Evolutionary conservation across 2,329 filamentous ascomycete species (phyloP), one percentile per base, ranked within the genome.

Genomic region (Macrophomina pseudophaseolina): DNA sequence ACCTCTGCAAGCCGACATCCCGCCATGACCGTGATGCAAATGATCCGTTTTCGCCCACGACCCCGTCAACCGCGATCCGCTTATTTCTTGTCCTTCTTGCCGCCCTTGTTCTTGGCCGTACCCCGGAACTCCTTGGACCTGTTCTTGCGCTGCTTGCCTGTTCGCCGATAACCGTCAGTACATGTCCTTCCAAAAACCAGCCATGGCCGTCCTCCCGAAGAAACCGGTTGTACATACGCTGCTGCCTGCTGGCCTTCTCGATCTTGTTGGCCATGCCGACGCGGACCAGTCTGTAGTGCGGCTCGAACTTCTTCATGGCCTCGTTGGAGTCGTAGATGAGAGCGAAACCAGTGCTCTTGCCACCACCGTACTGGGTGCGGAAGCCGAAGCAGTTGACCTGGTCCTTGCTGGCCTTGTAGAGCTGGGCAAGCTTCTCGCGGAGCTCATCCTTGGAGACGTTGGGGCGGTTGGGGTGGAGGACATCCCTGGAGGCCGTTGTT

Each of bases 141-240:
- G 92, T 99, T 99, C 93, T 99, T 99, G 88, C 95, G 92, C 88
- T 98, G 95, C 89, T 99, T 99, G 91, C 94, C 94, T 98, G 85
- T 87, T 48, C 64, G 52, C 48, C 62, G 46, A 68, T 35, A 28
- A 62, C 63, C 70, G 75, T 78, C 73, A 78, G 73, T 71, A 72
- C 72, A 40, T 52, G 54, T 42, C 23, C 38, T 46, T 53, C 53
- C 28, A 33, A 33, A 18, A 18, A 12, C 63, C 30, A 23, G 6
- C 44, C 44, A 30, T 12, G 48, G 30, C 30, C 18, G 63, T 40
- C 14, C 53, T 12, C 42, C 40, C 49, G 30, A n/a, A 46, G 23
- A 38, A 58, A 18, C 54, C 23, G 54, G 16, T 44, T 66, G 51
- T 59, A 96, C 94, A 81, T 94, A 97, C 95, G 94, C 86, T 99